These are phyloP conservation scores for Serendipita indica DNA, from an alignment of 768 basidiomycete genomes.

Conservation along the genomic window DNA sequence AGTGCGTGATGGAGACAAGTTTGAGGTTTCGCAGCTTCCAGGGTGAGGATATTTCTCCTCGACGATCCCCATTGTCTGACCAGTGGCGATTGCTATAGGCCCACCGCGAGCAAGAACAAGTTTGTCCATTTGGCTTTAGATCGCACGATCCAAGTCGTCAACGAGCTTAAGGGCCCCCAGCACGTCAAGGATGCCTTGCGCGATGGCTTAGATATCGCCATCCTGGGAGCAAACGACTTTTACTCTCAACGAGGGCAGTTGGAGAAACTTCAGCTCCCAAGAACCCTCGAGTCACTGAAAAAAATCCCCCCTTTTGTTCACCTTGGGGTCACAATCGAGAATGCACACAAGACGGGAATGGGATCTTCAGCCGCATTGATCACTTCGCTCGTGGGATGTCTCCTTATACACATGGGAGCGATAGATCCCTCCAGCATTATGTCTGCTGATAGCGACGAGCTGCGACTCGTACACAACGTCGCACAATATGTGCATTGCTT, in stretches of 20 bases:
- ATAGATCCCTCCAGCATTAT: conserved; percentile 38
- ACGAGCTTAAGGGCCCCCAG: conserved; percentile 39
- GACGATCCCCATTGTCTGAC: not conserved
- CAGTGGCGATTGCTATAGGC: not conserved
- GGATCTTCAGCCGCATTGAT: conserved; percentile 96
- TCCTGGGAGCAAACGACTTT: conserved; percentile 93
- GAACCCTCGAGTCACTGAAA: conserved; percentile 46
- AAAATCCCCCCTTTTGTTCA: conserved; percentile 62
- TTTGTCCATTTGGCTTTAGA: conserved; percentile 86
- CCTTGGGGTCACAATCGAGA: conserved; percentile 48
- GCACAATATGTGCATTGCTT: conserved; percentile 91
- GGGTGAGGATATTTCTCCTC: not conserved
- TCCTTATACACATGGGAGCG: conserved; percentile 60
- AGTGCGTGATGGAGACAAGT: conserved; percentile 21
- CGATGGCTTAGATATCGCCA: conserved; percentile 55
- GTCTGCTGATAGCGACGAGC: conserved; percentile 30
- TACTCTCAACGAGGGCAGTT: conserved; percentile 87
- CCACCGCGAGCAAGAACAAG: conserved; percentile 55
- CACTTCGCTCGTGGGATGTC: conserved; percentile 78
- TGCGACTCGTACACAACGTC: conserved; percentile 69
- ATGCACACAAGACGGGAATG: conserved; percentile 97
- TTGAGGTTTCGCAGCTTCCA: conserved; percentile 15
- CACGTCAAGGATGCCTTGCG: conserved; percentile 30
- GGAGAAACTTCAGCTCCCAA: conserved; percentile 41
- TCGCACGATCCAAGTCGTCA: conserved; percentile 52